Conservation (phyloP, 83 land plant species). For the Picea mariana region DNA sequence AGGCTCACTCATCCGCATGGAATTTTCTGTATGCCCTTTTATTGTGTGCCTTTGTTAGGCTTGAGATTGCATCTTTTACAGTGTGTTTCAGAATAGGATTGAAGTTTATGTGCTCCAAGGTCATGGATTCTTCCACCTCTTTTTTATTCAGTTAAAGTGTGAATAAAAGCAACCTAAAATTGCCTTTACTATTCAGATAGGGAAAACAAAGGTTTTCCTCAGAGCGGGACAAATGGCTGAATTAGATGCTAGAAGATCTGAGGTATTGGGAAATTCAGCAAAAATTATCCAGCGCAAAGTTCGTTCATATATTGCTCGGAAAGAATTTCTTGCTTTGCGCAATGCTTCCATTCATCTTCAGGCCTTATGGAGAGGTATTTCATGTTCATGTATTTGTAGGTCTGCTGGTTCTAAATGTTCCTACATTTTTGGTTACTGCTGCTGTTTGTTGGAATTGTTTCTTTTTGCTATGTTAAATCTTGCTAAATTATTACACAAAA, state of each 20-base stretch:
- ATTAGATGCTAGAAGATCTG: constrained; percentile 74
- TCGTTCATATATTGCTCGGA: constrained; percentile 62
- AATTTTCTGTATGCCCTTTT: too few relatives aligned
- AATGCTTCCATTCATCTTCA: constrained; percentile 58
- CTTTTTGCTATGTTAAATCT: not conserved
- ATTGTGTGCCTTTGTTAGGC: too few relatives aligned
- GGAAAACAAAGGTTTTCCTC: constrained; percentile 78
- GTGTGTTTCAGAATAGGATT: too few relatives aligned
- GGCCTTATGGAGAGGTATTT: constrained; percentile 68
- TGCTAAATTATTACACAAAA: not conserved
- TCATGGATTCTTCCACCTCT: too few relatives aligned
- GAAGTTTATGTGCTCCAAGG: too few relatives aligned
- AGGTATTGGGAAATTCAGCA: constrained; percentile 69
- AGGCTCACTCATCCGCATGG: too few relatives aligned
- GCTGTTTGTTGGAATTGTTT: not conserved
- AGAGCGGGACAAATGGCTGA: constrained; percentile 94
- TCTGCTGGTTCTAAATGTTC: not conserved
- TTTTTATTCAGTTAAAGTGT: too few relatives aligned
- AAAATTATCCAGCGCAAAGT: constrained; percentile 67
- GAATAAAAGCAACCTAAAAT: not conserved
- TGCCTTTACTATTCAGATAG: constrained; percentile 50
- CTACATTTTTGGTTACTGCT: not conserved
- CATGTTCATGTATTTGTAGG: not conserved
- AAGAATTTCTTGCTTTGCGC: constrained; percentile 57
- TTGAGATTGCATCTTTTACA: too few relatives aligned